A percentile compares a stretch with the other conserved stretches of the same genome.
These are phyloP conservation scores for Nadsonia fulvescens DNA, from an alignment of 805 yeast genomes.

Conservation along the genomic window DNA sequence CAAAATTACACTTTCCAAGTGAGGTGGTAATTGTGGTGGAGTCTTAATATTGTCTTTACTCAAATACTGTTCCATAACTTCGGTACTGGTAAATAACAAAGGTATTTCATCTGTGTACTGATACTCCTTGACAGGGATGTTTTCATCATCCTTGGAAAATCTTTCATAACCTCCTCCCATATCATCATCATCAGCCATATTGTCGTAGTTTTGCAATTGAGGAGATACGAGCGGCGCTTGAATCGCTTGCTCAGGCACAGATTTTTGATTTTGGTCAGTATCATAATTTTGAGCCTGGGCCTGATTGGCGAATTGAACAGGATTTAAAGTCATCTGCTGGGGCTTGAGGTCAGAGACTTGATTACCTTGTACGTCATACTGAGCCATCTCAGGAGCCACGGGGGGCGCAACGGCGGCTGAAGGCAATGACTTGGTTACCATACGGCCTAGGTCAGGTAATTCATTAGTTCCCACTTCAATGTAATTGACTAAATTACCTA, in stretches of 20 bases:
- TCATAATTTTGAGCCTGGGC: too few relatives aligned
- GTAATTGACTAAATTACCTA: slow-evolving; percentile 90
- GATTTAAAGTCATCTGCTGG: background rate
- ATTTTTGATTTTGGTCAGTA: too few relatives aligned
- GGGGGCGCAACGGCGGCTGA: slow-evolving; percentile 3
- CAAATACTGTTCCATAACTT: slow-evolving; percentile 9
- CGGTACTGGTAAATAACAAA: slow-evolving; percentile 12
- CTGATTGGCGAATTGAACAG: slow-evolving; percentile 1
- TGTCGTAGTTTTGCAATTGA: too few relatives aligned
- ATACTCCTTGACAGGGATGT: slow-evolving; percentile 2
- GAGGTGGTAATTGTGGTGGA: slow-evolving; percentile 86
- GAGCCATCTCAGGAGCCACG: slow-evolving; percentile 2
- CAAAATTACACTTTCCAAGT: slow-evolving; percentile 67
- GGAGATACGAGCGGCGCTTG: too few relatives aligned
- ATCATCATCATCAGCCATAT: background rate
- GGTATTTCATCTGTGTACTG: slow-evolving; percentile 15
- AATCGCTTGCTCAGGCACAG: too few relatives aligned
- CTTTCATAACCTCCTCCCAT: slow-evolving; percentile 32
- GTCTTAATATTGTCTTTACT: slow-evolving; percentile 26
- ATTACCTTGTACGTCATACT: background rate
- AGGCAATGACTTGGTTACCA: background rate
- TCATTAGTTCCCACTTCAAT: slow-evolving; percentile 17
- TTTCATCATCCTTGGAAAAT: slow-evolving; percentile 6
- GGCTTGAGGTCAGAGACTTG: background rate
- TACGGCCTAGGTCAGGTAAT: slow-evolving; percentile 1